Evolutionary conservation across 129 eudicot genomes (phyloP), one percentile per base, ranked within the genome.

Genomic region (Silybum marianum): DNA sequence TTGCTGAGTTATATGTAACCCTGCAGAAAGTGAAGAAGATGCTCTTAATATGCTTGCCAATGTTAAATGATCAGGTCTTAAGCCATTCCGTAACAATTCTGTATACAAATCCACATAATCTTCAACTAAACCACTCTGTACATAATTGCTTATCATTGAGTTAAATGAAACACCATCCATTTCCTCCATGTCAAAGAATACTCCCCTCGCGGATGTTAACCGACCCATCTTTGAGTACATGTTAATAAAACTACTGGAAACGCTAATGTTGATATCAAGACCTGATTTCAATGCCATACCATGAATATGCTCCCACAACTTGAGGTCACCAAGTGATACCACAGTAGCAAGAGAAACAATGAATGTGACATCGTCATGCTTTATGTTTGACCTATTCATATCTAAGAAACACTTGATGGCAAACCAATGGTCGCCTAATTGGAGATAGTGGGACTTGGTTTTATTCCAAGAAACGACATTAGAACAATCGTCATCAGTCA

Each of bases 41-140:
- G 85, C 86, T 83, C 84, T 80, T 75, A 88, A 79, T 19, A 88
- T 76, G 68, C 91, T 82, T 83, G 87, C 84, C 21, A 85, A 71
- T 24, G 91, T 88, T 24, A 79, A 88, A 39, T 85, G 85, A 85
- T 88, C 89, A 38, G 91, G 87, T 24, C 32, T 82, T 12, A 88
- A 10, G 32, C 84, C 87, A 42, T 72, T 28, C 7, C 42, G 44
- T 77, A 88, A 62, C 28, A 88, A 73, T 67, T 85, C 74, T 9
- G 42, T 23, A 72, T 79, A 88, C 16, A 83, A 74, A 36, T 13
- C 7, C 14, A 88, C 81, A 3, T 85, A 88, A 58, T 85, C 89
- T 87, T 83, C 84, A 77, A 58, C 73, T 72, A 83, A 69, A 62
- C 91, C 91, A 74, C 84, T 74, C 58, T 88, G 87, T 25, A 58